Evolutionary conservation across 2,329 filamentous ascomycete species (phyloP), one percentile per base, ranked within the genome.

Genomic region (Setomelanomma holmii): DNA sequence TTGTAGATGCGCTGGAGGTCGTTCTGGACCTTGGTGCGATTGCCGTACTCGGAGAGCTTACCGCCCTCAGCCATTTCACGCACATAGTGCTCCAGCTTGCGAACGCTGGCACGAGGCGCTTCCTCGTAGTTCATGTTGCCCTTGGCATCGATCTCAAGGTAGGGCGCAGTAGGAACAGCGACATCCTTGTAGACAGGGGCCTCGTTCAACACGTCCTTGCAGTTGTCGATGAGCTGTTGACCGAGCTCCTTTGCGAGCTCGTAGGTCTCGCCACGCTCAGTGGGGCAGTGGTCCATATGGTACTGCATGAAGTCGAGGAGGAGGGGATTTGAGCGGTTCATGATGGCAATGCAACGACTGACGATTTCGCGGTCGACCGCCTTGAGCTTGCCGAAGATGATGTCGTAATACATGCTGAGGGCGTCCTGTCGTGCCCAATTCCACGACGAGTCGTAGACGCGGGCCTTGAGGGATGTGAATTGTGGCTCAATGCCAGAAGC

Each of bases 221-320:
- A 98, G 80, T 99, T 99, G 75, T 97, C 91, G 64, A 99, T 96
- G 48, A 99, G 88, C 79, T 96, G 90, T 71, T 90, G 84, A 30
- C 91, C 93, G 20, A 99, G 89, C 76, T 95, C 88, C 80, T 99
- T 96, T 38, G 95, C 95, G n/a, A 99, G 87, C 78, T 95, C 86
- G 78, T 99, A 99, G 1, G 95, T 99, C 80, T 99, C 95, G 53
- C 95, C 95, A 44, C 93, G 89, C 72, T 99, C 93, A 0, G 93
- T 93, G 0, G 95, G 95, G 80, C 93, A 98, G 80, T 98, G 95
- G 70, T 99, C 95, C 70, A 99, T 99, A 79, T 99, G 95, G 69
- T 99, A 98, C 75, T 99, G 95, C 95, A 99, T 99, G 78, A 97
- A 99, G 66, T 99, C 93, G 52, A 99, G 85, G 1, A 99, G 86